Evolutionary conservation across 2,329 filamentous ascomycete species (phyloP).

Genomic region (Talaromyces islandicus): DNA sequence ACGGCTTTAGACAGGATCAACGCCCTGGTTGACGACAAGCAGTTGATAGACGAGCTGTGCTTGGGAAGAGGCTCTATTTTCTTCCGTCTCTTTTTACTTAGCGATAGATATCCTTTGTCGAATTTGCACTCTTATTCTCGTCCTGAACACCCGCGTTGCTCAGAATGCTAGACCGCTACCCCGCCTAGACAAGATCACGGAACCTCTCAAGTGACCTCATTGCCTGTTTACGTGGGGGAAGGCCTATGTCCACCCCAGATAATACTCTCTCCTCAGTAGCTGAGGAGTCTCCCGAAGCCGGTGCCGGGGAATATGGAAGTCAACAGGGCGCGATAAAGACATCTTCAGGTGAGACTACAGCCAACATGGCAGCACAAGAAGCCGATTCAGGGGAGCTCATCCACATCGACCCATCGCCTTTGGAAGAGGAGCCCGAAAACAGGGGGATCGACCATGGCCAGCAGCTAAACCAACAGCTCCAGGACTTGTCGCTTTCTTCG

Average conservation of each 20-base stretch:
- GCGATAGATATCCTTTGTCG: not conserved
- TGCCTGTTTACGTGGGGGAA: constrained; percentile 3
- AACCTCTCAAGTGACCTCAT: constrained; percentile 12
- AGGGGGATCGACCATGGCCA: constrained; percentile 16
- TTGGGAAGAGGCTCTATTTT: not conserved
- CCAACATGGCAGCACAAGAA: constrained; percentile 9
- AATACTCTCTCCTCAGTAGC: constrained; percentile 16
- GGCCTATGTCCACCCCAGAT: constrained; percentile 31
- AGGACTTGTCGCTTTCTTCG: constrained; percentile 25
- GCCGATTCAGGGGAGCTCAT: constrained; percentile 14
- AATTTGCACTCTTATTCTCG: not conserved
- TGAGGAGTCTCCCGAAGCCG: constrained; percentile 10
- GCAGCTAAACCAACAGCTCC: constrained; percentile 21
- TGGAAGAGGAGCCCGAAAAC: constrained; percentile 9
- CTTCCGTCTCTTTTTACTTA: constrained; percentile 5
- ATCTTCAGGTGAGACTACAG: not conserved
- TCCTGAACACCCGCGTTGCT: constrained; percentile 9
- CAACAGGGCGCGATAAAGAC: not conserved
- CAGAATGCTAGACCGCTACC: constrained; percentile 15
- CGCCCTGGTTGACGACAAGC: not conserved
- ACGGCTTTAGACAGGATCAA: not conserved
- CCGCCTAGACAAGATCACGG: constrained; percentile 14
- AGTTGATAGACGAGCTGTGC: not conserved
- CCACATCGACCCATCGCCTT: constrained; percentile 15
- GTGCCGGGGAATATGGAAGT: not conserved